phyloP scores from a whole-genome alignment of 768 basidiomycete species.

The Mycena belliarum region DNA sequence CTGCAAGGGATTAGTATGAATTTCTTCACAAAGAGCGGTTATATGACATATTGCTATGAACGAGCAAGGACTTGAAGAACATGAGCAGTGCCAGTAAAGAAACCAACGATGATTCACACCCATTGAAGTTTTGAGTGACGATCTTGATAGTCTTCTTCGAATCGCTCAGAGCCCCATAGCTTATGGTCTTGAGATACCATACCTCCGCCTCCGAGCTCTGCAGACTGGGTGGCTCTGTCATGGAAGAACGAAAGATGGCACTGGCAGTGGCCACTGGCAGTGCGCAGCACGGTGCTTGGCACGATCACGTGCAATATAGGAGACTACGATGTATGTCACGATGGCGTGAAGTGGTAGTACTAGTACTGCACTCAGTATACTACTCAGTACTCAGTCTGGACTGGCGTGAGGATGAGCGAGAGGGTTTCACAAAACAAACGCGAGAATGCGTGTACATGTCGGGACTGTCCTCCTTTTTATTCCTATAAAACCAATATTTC shows the following conservation, averaged over 20 bases:
- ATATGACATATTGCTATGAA: conserved; percentile 85
- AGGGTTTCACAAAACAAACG: no score
- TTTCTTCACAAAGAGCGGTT: not conserved
- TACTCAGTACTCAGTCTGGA: no score
- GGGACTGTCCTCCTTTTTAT: no score
- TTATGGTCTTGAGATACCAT: conserved; percentile 76
- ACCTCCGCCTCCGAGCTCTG: conserved; percentile 53
- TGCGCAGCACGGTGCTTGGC: no score
- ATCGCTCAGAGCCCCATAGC: conserved; percentile 44
- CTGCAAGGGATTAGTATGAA: conserved; percentile 35
- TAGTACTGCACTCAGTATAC: no score
- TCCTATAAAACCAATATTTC: no score
- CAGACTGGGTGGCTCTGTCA: conserved; percentile 1
- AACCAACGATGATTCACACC: conserved; percentile 45
- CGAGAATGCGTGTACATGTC: no score
- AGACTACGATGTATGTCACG: no score
- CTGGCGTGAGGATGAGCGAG: no score
- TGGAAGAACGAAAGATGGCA: not conserved
- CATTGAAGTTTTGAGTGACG: conserved; percentile 83
- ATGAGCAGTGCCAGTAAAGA: not conserved
- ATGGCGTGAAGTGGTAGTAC: no score
- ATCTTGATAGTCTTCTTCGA: conserved; percentile 48
- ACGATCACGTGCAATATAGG: no score
- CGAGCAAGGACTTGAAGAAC: conserved; percentile 70
- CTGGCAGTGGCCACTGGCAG: no score